phyloP scores from a whole-genome alignment of 495 filamentous ascomycete species.

The Wilcoxina mikolae region DNA sequence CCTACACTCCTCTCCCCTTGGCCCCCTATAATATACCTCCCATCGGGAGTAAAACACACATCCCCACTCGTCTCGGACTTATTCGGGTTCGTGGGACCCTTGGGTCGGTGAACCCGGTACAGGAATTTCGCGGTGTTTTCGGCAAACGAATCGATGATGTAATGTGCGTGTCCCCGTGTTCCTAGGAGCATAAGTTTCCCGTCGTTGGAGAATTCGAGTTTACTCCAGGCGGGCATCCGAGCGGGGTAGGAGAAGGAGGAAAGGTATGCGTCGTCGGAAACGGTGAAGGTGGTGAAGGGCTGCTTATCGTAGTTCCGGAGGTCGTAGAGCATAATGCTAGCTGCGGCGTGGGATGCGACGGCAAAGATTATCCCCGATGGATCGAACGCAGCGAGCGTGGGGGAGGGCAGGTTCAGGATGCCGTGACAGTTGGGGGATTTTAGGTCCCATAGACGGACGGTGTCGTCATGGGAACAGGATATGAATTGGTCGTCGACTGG shows the following conservation, averaged over 20 bases:
- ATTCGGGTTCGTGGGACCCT: constrained; percentile 23
- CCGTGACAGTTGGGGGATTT: constrained; percentile 58
- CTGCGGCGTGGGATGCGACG: constrained; percentile 63
- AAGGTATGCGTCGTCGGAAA: constrained; percentile 37
- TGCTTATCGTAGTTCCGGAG: constrained; percentile 79
- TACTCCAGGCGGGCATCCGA: constrained; percentile 50
- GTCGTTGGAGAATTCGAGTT: constrained; percentile 86
- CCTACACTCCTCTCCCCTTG: constrained; percentile 53
- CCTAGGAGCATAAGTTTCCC: constrained; percentile 72
- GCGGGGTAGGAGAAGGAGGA: constrained; percentile 22
- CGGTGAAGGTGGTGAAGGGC: constrained; percentile 71
- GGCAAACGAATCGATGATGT: constrained; percentile 73
- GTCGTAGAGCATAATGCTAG: constrained; percentile 77
- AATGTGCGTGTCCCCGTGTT: constrained; percentile 68
- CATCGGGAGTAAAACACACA: constrained; percentile 76
- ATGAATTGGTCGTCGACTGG: constrained; percentile 76
- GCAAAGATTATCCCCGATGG: constrained; percentile 80
- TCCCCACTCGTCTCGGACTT: constrained; percentile 50
- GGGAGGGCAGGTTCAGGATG: constrained; percentile 56
- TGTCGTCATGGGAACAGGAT: constrained; percentile 77
- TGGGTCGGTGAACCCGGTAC: constrained; percentile 33
- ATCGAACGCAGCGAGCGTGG: constrained; percentile 77
- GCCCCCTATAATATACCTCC: constrained; percentile 70
- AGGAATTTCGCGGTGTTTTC: constrained; percentile 35
- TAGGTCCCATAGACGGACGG: constrained; percentile 74